Percentiles rank a stretch among this genome's conserved stretches.
Conservation (phyloP, 2,329 filamentous ascomycete genomes). For the Colletotrichum neosansevieriae region DNA sequence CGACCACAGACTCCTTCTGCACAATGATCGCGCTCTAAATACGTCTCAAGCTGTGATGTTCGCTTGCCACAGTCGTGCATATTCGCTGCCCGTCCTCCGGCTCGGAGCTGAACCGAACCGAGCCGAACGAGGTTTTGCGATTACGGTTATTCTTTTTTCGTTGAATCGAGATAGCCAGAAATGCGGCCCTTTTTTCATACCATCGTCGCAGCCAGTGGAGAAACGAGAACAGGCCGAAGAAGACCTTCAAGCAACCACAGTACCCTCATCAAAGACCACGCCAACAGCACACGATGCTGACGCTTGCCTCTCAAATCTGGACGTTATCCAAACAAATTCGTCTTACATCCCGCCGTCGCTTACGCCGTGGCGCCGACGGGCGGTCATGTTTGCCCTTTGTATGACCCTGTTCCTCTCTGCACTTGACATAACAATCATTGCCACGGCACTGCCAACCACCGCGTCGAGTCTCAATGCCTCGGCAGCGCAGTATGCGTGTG, state of each 20-base stretch:
- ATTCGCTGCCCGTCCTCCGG: too few relatives aligned
- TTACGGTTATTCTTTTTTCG: too few relatives aligned
- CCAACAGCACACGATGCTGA: neutral
- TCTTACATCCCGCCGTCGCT: slow-evolving; percentile 2
- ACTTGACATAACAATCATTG: slow-evolving; percentile 46
- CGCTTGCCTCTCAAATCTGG: neutral
- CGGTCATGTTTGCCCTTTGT: slow-evolving; percentile 41
- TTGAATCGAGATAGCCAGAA: too few relatives aligned
- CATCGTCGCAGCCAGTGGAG: neutral
- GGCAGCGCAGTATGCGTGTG: slow-evolving; percentile 46
- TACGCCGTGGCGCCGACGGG: slow-evolving; percentile 1
- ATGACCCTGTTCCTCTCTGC: slow-evolving; percentile 45
- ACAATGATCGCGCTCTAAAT: too few relatives aligned
- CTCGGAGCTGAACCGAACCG: too few relatives aligned
- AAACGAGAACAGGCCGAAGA: neutral
- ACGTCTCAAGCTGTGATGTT: too few relatives aligned
- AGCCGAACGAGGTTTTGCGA: too few relatives aligned
- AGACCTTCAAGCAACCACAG: neutral
- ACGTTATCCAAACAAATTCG: neutral
- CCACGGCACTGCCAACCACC: slow-evolving; percentile 47
- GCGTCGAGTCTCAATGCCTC: slow-evolving; percentile 42
- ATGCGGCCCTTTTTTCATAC: too few relatives aligned
- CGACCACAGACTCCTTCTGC: too few relatives aligned
- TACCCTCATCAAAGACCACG: too few relatives aligned
- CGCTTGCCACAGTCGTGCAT: too few relatives aligned